Evolutionary conservation across 2,329 filamentous ascomycete genomes (phyloP).

Genomic region (Hymenoscyphus scutula): DNA sequence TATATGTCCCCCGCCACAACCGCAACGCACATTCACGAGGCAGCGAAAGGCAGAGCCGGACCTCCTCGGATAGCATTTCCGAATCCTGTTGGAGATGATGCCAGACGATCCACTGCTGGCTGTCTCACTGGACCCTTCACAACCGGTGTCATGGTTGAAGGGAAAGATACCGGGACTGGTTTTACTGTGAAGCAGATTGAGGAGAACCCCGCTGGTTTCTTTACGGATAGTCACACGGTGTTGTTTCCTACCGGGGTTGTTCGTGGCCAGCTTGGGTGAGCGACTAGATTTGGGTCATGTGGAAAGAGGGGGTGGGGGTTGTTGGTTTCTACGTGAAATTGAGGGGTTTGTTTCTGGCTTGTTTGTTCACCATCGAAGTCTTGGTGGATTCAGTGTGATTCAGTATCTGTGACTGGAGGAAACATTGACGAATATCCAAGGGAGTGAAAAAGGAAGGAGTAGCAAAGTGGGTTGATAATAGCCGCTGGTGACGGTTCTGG

Average conservation of each 20-base stretch:
- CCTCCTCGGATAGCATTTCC: conserved; percentile 16
- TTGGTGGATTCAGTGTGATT: too few relatives aligned
- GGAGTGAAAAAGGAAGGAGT: too few relatives aligned
- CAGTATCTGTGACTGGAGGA: too few relatives aligned
- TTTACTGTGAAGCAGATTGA: conserved; percentile 13
- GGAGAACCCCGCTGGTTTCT: conserved; percentile 12
- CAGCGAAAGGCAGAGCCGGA: conserved; percentile 7
- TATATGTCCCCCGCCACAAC: conserved; percentile 13
- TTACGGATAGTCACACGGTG: conserved; percentile 13
- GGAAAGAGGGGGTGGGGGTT: too few relatives aligned
- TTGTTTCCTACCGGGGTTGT: conserved; percentile 13
- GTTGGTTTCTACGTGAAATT: too few relatives aligned
- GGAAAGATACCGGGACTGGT: conserved; percentile 9
- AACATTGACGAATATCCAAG: too few relatives aligned
- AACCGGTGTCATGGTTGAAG: conserved; percentile 13
- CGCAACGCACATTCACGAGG: conserved; percentile 17
- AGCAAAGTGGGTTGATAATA: too few relatives aligned
- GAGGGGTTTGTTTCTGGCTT: too few relatives aligned
- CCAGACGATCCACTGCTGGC: conserved; percentile 8
- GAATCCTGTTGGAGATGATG: conserved; percentile 12
- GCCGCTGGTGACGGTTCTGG: too few relatives aligned
- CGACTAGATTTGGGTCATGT: too few relatives aligned
- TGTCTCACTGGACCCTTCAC: conserved; percentile 16
- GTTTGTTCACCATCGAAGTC: too few relatives aligned
- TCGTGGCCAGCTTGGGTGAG: conserved; percentile 6